Conservation (phyloP, 495 filamentous ascomycete species). For the Chlorociboria aeruginascens region DNA sequence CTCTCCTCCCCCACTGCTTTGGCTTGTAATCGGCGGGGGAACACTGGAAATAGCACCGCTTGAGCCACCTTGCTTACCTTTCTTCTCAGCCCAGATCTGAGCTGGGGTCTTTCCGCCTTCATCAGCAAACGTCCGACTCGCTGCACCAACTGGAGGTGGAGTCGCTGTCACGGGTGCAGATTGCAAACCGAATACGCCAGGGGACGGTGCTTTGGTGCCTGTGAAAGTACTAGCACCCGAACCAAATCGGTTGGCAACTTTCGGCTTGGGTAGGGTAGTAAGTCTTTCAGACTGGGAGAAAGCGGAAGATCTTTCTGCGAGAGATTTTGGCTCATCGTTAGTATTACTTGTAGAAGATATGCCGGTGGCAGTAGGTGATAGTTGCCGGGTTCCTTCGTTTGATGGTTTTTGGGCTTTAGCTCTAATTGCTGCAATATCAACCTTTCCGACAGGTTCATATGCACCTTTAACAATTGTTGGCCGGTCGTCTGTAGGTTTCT, state of each 20-base stretch:
- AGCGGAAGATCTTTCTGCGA: constrained; percentile 55
- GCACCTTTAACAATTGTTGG: constrained; percentile 77
- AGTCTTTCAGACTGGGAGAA: constrained; percentile 63
- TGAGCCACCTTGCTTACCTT: constrained; percentile 61
- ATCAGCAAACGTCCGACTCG: constrained; percentile 87
- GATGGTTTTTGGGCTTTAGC: constrained; percentile 60
- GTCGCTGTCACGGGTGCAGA: constrained; percentile 34
- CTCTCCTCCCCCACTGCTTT: constrained; percentile 56
- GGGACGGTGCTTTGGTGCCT: constrained; percentile 81
- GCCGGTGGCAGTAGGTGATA: constrained; percentile 30
- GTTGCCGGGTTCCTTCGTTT: constrained; percentile 21
- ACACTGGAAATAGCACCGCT: constrained; percentile 29
- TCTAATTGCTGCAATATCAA: constrained; percentile 88
- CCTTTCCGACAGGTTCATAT: constrained; percentile 88
- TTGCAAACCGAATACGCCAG: constrained; percentile 48
- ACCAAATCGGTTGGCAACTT: constrained; percentile 79
- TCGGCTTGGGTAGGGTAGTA: constrained; percentile 83
- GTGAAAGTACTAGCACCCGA: constrained; percentile 52
- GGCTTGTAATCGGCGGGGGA: constrained; percentile 44
- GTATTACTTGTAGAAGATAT: constrained; percentile 23
- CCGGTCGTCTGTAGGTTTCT: constrained; percentile 58
- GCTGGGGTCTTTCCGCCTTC: constrained; percentile 93
- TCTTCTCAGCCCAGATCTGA: constrained; percentile 95
- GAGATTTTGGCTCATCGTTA: constrained; percentile 36
- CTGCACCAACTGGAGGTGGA: constrained; percentile 54